These are phyloP conservation scores for Rhododendron molle DNA, from an alignment of 148 eudicot genomes.

Conservation along the genomic window DNA sequence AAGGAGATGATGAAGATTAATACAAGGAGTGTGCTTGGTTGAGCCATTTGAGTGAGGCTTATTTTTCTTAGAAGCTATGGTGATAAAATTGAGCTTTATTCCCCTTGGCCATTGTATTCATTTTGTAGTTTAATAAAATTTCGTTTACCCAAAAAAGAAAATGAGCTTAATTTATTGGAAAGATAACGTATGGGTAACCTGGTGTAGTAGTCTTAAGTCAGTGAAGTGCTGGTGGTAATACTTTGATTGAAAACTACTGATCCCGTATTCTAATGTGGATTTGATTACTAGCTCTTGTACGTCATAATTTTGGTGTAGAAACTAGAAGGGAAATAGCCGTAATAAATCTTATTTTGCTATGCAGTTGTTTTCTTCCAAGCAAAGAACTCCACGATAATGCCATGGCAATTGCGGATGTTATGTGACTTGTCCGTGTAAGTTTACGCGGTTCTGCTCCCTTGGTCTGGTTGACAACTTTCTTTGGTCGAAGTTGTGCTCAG, in stretches of 20 bases:
- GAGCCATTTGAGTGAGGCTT: slow-evolving; percentile 13
- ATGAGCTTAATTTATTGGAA: background rate
- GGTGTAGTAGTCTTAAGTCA: background rate
- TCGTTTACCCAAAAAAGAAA: background rate
- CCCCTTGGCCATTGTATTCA: background rate
- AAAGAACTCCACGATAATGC: background rate
- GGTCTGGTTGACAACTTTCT: background rate
- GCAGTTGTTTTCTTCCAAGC: background rate
- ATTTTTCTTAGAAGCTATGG: background rate
- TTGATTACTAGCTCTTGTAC: background rate
- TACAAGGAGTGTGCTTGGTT: background rate
- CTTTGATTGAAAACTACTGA: background rate
- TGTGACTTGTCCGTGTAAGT: background rate
- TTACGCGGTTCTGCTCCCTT: background rate
- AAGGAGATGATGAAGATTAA: slow-evolving; percentile 5
- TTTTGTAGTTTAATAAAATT: background rate
- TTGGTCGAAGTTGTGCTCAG: background rate
- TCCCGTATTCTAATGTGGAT: background rate
- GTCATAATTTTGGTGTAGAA: background rate
- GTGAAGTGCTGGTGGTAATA: background rate
- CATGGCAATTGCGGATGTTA: background rate
- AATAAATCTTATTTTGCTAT: no score
- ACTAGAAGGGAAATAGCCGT: background rate
- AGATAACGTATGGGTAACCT: background rate
- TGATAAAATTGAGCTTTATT: background rate